These are phyloP conservation scores for Aspergillus proliferans DNA, from an alignment of 2,329 filamentous ascomycete species.

Conservation along the genomic window DNA sequence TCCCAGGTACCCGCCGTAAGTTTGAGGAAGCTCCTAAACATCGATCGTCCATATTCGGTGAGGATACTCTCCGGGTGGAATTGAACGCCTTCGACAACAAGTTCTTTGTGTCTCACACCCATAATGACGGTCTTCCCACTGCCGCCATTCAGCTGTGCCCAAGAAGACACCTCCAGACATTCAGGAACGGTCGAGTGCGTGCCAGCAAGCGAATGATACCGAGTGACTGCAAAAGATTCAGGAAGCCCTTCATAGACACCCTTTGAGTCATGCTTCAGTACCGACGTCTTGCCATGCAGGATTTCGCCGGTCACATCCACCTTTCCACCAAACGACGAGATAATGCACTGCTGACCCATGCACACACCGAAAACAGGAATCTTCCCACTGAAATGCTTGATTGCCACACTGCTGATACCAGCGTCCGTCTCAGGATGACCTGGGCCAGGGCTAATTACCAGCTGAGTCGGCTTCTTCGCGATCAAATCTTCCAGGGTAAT, in stretches of 20 bases:
- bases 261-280: constrained; percentile 78
- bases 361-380: constrained; percentile 96
- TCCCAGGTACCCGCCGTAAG: constrained; percentile 89
- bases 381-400: constrained; percentile 85
- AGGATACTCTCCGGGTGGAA: constrained; percentile 98
- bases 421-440: constrained; percentile 89
- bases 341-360: constrained; percentile 99
- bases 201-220: constrained; percentile 93
- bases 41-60: constrained; percentile 76
- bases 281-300: constrained; percentile 93
- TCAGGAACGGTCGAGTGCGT: constrained; percentile 81
- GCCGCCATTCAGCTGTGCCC: constrained; percentile 65
- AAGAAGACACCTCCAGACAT: constrained; percentile 83
- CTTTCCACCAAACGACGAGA: constrained; percentile 83
- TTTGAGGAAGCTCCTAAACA: constrained; percentile 87
- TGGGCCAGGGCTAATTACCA: constrained; percentile 91
- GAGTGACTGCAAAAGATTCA: constrained; percentile 77
- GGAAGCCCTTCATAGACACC: constrained; percentile 83
- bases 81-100: constrained; percentile 89
- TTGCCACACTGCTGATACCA: constrained; percentile 86
- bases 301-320: constrained; percentile 94
- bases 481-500: constrained; percentile 79
- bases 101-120: constrained; percentile 90
- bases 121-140: constrained; percentile 84
- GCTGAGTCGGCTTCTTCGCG: constrained; percentile 77